phyloP scores from a whole-genome alignment of 1,139 yeast genomes.

The Sugiyamaella grinbergsii region DNA sequence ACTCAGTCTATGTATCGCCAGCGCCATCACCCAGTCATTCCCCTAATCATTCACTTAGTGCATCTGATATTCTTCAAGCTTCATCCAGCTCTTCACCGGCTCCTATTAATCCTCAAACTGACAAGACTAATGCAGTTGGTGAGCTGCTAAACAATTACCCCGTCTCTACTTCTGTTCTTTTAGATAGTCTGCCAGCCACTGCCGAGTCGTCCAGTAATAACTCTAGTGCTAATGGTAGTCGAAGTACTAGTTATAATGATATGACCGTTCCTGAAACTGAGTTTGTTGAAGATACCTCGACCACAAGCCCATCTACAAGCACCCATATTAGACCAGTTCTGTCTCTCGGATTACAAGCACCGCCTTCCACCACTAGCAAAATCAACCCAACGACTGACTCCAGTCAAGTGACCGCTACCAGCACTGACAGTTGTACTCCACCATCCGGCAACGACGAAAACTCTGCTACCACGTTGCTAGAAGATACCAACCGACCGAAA shows the following conservation, averaged over 20 bases:
- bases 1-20: constrained; percentile 61
- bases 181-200: constrained; percentile 4
- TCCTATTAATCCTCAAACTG: constrained; percentile 25
- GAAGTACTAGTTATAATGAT: constrained; percentile 2
- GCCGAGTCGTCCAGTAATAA: constrained; percentile 22
- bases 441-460: constrained; percentile 12
- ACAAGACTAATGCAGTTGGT: constrained; percentile 31
- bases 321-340: constrained; percentile 4
- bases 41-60: constrained; percentile 25
- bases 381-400: constrained; percentile 6
- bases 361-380: constrained; percentile 7
- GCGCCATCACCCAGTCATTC: constrained; percentile 33
- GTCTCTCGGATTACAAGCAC: constrained; percentile 12
- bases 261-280: constrained; percentile 20
- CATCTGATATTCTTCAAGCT: constrained; percentile 19
- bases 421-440: constrained; percentile 6
- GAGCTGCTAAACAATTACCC: constrained; percentile 26
- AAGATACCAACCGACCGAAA: constrained; percentile 4
- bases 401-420: constrained; percentile 5
- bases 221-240: constrained; percentile 20
- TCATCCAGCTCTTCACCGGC: constrained; percentile 18
- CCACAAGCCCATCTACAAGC: neutral
- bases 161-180: constrained; percentile 2
- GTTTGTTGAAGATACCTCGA: constrained; percentile 26
- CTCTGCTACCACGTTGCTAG: constrained; percentile 17